Conservation (phyloP, 148 eudicot genomes). For the Camellia granthamiana region DNA sequence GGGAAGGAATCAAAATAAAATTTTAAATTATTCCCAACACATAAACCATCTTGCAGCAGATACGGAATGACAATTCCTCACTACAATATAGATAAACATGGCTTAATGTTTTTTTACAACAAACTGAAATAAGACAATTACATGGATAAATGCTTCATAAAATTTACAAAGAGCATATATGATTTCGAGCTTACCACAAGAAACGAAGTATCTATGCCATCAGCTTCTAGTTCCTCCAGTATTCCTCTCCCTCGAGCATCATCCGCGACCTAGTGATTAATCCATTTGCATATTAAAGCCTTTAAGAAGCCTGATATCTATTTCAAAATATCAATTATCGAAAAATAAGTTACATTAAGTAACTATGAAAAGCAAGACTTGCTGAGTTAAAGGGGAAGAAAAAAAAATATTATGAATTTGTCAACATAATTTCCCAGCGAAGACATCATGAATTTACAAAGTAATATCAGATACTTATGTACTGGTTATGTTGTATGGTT, state of each 20-base stretch:
- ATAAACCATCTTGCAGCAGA: too few species aligned
- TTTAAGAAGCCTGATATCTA: slow-evolving; percentile 1
- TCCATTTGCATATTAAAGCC: slow-evolving; percentile 13
- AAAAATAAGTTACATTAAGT: not conserved
- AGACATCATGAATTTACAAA: not conserved
- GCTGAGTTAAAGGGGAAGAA: not conserved
- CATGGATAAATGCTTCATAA: not conserved
- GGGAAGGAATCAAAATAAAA: too few species aligned
- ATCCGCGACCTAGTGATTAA: slow-evolving; percentile 66
- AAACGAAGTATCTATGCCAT: slow-evolving; percentile 82
- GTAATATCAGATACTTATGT: not conserved
- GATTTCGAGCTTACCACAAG: slow-evolving; percentile 52
- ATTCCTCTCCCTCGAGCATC: slow-evolving; percentile 90
- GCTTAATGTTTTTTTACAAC: not conserved
- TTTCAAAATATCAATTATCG: not conserved
- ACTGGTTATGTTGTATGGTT: not conserved
- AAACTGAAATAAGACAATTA: not conserved
- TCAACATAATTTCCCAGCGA: not conserved
- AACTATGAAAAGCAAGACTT: not conserved
- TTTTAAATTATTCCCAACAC: too few species aligned
- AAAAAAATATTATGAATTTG: not conserved
- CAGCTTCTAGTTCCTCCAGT: slow-evolving; percentile 79
- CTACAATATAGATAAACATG: not conserved
- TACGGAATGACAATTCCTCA: not conserved
- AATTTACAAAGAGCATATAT: not conserved